Base-by-base conservation (phyloP, 1,284 basidiomycete species). In the Malassezia yamatoensis region DNA sequence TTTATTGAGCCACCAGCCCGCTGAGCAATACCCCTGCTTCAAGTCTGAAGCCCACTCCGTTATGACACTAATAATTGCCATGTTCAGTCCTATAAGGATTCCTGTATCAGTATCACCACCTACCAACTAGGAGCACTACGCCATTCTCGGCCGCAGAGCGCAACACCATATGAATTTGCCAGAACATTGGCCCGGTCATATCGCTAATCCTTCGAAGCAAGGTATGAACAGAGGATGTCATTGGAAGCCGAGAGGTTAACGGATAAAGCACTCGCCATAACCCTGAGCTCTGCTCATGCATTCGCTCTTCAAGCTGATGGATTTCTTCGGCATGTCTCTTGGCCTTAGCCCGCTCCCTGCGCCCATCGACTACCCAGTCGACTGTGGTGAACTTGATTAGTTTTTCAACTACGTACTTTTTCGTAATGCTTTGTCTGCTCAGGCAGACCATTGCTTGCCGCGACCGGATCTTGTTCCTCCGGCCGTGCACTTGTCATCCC, bases 41-140 rank as follows among this genome's bases (percentile, higher is more conserved):
- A 96, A 83, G 75, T 98, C 91, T 1, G 90, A 91, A 9, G 96
- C 81, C 94, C 94, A 99, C 76, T 87, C 88, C n/a, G 90, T 94
- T 55, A 90, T 80, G 66, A 98, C 94, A 38, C 90, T 90, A 63
- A 96, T 93, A 57, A 98, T 76, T 1, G 90, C 94, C 36, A 91
- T 90, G 65, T 90, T 93, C 46, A 94, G 69, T 20, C 94, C 94
- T 62, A 99, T 98, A 59, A 83, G 83, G 43, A 89, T 80, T 9
- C 93, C 91, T 93, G 68, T 24, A 40, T 24, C 35, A 43, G 24
- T 47, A 10, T 15, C 34, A 35, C 9, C 32, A 60, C 62, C 50
- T 40, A 62, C 65, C 65, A 6, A 73, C 72, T 13, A 72, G 53
- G 36, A 74, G 60, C 34, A 74, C 67, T 2, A 74, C 62, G 2